Base-by-base conservation (phyloP, 129 eudicot genomes). In the Centaurea solstitialis region DNA sequence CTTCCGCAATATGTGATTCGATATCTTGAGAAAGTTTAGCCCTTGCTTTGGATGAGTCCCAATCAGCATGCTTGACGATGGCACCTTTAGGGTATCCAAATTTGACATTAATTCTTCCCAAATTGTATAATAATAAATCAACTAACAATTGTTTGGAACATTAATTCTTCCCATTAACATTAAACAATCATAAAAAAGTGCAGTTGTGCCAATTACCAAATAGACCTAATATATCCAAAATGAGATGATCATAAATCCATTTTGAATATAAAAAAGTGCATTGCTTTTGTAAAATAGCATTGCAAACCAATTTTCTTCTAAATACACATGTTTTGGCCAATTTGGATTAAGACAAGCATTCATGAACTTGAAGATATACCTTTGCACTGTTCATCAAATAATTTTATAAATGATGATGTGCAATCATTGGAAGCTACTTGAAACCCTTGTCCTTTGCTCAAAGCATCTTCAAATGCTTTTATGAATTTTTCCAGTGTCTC, bases 401-500 rank as follows among this genome's bases (percentile, higher is more conserved):
- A 61, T 22, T 77, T 80, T 87, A 90, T 78, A 72, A 70, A 87
- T 39, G 80, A 65, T 62, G 80, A 39, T 17, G 87, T 86, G 90
- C 91, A 92, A 18, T 88, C 89, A 23, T 74, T 89, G 8, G 93
- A 90, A 57, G 94, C 98, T 18, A 80, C 85, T 75, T 96, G 87
- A 84, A 94, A 94, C n/a, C 93, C 93, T 82, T 85, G 88, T 9
- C 96, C 98, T 79, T 79, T 89, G 87, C 83, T 87, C 85, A 94
- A 86, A 69, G 96, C 92, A 74, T 82, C 91, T 53, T 88, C 93
- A 87, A 94, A 92, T 77, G 97, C 87, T 43, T 82, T 88, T 82
- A 84, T 87, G 68, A 92, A 94, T 67, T 86, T 94, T 30, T 94
- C 92, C 40, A 94, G 77, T 41, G 90, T 86, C 77, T 85, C 97